Conservation (phyloP, 345 rosid genomes). For the Aquilaria sinensis region DNA sequence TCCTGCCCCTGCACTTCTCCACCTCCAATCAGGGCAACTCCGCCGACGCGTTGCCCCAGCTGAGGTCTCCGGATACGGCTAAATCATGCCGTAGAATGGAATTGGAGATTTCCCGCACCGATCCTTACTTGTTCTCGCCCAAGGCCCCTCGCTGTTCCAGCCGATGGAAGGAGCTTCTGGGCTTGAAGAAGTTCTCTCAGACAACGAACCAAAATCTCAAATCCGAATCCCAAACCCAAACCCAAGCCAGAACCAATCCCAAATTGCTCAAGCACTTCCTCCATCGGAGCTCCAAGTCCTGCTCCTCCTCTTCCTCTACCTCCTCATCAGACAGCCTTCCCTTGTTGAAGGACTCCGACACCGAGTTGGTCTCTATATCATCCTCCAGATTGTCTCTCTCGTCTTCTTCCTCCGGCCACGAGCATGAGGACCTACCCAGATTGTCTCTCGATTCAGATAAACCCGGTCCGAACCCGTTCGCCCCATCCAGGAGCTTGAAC, state of each 20-base stretch:
- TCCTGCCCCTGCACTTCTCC: conserved; percentile 63
- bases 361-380: conserved; percentile 61
- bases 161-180: conserved; percentile 90
- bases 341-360: conserved; percentile 57
- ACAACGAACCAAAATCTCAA: conserved; percentile 21
- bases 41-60: conserved; percentile 11
- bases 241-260: conserved; percentile 19
- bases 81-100: conserved; percentile 35
- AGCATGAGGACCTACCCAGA: conserved; percentile 77
- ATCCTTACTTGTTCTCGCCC: conserved; percentile 52
- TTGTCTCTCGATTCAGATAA: conserved; percentile 81
- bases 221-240: conserved; percentile 19
- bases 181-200: conserved; percentile 59
- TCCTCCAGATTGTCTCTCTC: conserved; percentile 83
- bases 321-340: conserved; percentile 49
- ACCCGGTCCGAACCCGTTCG: conserved; percentile 64
- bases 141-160: conserved; percentile 88
- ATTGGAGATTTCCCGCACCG: conserved; percentile 33
- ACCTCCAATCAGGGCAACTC: conserved; percentile 11
- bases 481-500: conserved; percentile 25
- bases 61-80: conserved; percentile 22
- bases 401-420: conserved; percentile 84
- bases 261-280: conserved; percentile 63
- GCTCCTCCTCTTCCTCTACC: conserved; percentile 20
- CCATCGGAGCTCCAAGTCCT: conserved; percentile 56